Base-by-base conservation (phyloP, 2,329 filamentous ascomycete genomes). In the Plectosphaerella cucumerina region DNA sequence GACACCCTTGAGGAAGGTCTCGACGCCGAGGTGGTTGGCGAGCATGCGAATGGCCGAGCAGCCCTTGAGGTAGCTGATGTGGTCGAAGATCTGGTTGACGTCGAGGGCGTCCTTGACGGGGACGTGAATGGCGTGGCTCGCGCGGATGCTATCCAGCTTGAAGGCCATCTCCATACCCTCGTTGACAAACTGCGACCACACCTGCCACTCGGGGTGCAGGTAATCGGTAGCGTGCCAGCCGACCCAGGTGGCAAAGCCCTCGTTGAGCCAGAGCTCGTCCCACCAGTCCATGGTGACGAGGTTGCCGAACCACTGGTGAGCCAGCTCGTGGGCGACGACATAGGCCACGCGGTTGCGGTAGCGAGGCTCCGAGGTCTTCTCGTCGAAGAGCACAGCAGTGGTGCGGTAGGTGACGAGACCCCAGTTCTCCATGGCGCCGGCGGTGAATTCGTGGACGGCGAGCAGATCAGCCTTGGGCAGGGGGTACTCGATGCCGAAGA, bases 191-290 rank as follows among this genome's bases (percentile, higher is more conserved):
- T 97, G 92, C 52, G 89, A 87, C 94, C 94, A 99, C 31, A 97
- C 88, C 62, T 97, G 86, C 93, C 94, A 97, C 59, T 97, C 93
- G 3, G 94, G 94, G 70, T 97, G 90, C 50, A 97, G 83, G 65
- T 95, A 82, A 65, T 97, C 90, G 52, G 92, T 84, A 10, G 91
- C 92, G 54, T 92, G 81, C 93, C 93, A 99, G 48, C 93, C 94
- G 42, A 97, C 93, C 93, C 93, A 97, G 3, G 94, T 99, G 41
- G 94, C 94, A 65, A 99, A 99, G 12, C 92, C 92, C 70, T 97
- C 93, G 63, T 96, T 96, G 48, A 96, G 80, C 91, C 91, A 96
- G 39, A 94, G 80, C 72, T 95, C 89, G 65, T 87, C 90, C 90
- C 89, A 94, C 90, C 91, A 96, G 68, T 96, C 90, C 91, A 96